A percentile compares a stretch with the other conserved stretches of the same genome.
Conservation (phyloP, 2,329 filamentous ascomycete genomes). For the Juglanconis sp. region DNA sequence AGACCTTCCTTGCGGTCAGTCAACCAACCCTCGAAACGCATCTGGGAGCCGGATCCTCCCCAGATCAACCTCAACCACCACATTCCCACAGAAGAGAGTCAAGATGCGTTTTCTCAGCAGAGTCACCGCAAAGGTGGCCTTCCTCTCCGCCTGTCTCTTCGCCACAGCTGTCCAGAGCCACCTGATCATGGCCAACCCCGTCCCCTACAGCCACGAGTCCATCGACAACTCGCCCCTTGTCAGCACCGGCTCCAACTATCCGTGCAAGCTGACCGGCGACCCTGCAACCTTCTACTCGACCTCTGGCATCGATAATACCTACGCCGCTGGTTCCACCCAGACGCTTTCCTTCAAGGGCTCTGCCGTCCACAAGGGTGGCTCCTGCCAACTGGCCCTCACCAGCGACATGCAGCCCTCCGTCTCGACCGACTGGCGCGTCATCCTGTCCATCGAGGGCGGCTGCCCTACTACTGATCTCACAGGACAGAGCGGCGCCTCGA, state of each 20-base stretch:
- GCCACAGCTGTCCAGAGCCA: conserved; percentile 30
- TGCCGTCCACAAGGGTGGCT: conserved; percentile 66
- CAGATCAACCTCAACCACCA: not conserved
- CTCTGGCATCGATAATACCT: conserved; percentile 55
- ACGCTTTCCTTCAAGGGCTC: conserved; percentile 62
- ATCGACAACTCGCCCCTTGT: conserved; percentile 69
- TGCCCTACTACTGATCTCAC: conserved; percentile 41
- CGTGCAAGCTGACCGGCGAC: conserved; percentile 64
- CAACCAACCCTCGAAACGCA: too few species aligned
- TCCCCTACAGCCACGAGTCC: conserved; percentile 26
- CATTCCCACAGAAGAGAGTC: not conserved
- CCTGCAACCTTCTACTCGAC: conserved; percentile 45
- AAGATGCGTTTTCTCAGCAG: not conserved
- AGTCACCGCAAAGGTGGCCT: not conserved
- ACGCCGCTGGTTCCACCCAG: conserved; percentile 59
- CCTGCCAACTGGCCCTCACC: conserved; percentile 72
- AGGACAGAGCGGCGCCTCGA: conserved; percentile 30
- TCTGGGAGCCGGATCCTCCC: not conserved
- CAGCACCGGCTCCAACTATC: conserved; percentile 61
- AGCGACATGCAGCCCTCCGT: conserved; percentile 66
- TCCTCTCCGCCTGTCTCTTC: conserved; percentile 31
- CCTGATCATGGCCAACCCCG: conserved; percentile 17
- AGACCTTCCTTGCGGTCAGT: not conserved
- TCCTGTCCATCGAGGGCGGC: conserved; percentile 54
- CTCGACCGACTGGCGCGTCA: conserved; percentile 68